These are phyloP conservation scores for Candolleomyces efflorescens DNA, from an alignment of 768 basidiomycete genomes.

Conservation along the genomic window DNA sequence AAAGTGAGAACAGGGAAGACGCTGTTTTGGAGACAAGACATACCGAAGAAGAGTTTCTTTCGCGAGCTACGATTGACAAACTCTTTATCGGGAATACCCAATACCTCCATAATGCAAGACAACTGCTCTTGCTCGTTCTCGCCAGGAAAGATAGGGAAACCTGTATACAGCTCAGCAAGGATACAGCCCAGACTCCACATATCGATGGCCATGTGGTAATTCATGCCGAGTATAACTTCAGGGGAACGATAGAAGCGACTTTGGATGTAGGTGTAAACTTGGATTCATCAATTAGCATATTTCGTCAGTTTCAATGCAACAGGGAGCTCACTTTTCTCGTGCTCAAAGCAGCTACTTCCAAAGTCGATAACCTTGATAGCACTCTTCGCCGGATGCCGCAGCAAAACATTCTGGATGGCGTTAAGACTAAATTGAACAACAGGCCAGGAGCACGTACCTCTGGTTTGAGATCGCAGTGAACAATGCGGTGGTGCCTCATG, in stretches of 20 bases:
- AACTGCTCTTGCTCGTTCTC: slow-evolving; percentile 99
- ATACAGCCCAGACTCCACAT: slow-evolving; percentile 99
- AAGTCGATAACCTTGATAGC: slow-evolving; percentile 99
- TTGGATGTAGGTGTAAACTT: slow-evolving; percentile 99
- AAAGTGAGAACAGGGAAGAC: slow-evolving; percentile 8
- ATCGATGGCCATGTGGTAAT: slow-evolving; percentile 98
- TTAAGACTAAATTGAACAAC: slow-evolving; percentile 1
- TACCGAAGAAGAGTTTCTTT: slow-evolving; percentile 95
- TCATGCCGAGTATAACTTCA: slow-evolving; percentile 98
- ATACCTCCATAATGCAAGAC: slow-evolving; percentile 98
- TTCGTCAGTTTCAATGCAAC: neutral
- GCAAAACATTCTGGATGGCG: slow-evolving; percentile 73
- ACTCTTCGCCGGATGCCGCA: slow-evolving; percentile 93
- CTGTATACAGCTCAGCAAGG: slow-evolving; percentile 93
- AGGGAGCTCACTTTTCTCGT: slow-evolving; percentile 85
- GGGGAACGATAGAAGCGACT: slow-evolving; percentile 99
- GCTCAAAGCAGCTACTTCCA: slow-evolving; percentile 96
- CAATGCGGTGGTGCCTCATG: slow-evolving; percentile 96
- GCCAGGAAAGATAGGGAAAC: slow-evolving; percentile 97
- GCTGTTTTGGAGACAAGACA: slow-evolving; percentile 18
- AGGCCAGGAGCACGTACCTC: slow-evolving; percentile 54
- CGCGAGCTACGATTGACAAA: slow-evolving; percentile 92
- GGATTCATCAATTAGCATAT: slow-evolving; percentile 5
- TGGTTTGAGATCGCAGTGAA: slow-evolving; percentile 98
- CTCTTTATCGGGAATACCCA: slow-evolving; percentile 93